Conservation (phyloP, 148 eudicot genomes). For the Nepenthes mirabilis region DNA sequence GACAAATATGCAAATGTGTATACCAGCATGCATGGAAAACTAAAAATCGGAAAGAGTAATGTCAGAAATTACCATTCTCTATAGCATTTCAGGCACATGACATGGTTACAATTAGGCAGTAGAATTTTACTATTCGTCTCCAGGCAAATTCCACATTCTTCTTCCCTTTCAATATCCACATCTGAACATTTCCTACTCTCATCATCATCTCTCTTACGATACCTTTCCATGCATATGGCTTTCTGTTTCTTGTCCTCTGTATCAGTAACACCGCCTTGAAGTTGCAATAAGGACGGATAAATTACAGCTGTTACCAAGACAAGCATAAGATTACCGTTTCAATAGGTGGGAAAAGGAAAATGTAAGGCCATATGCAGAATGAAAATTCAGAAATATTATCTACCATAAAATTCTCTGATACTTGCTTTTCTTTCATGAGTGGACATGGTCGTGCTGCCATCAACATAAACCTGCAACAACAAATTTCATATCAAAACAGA, state of each 20-base stretch:
- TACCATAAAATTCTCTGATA: slow-evolving; percentile 86
- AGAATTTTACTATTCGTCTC: slow-evolving; percentile 72
- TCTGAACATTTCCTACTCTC: slow-evolving; percentile 43
- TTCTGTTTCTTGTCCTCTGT: slow-evolving; percentile 76
- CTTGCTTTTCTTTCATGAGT: slow-evolving; percentile 92
- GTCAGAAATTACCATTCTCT: slow-evolving; percentile 52
- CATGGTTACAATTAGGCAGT: slow-evolving; percentile 77
- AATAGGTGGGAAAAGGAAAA: not conserved
- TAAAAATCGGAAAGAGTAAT: too few species aligned
- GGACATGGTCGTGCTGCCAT: slow-evolving; percentile 97
- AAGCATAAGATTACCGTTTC: slow-evolving; percentile 1
- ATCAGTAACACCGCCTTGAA: slow-evolving; percentile 78
- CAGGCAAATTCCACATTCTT: slow-evolving; percentile 97
- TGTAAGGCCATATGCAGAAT: not conserved
- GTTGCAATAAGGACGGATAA: slow-evolving; percentile 89
- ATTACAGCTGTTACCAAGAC: slow-evolving; percentile 47
- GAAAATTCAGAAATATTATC: slow-evolving; percentile 2
- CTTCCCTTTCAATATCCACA: slow-evolving; percentile 69
- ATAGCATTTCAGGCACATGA: slow-evolving; percentile 90
- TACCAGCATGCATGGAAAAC: too few species aligned
- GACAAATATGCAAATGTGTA: too few species aligned
- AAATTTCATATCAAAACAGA: not conserved
- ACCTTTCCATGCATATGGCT: slow-evolving; percentile 71
- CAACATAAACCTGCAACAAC: slow-evolving; percentile 65
- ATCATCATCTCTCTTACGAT: slow-evolving; percentile 58